phyloP scores from a whole-genome alignment of 257 asterid genomes.

The Penstemon newberryi region DNA sequence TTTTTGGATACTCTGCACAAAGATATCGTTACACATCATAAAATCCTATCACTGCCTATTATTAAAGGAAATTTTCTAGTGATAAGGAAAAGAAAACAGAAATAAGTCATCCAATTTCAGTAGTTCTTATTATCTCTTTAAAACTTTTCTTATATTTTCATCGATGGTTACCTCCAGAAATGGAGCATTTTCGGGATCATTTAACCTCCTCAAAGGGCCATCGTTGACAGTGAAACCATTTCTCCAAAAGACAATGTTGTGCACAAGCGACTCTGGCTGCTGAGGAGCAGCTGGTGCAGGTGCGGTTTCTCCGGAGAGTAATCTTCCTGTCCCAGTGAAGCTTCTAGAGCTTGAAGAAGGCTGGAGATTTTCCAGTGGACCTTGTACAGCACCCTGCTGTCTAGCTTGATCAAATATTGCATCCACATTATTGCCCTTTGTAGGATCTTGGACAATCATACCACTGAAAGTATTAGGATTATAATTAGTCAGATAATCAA shows the following conservation, averaged over 20 bases:
- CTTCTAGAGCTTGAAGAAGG: constrained; percentile 80
- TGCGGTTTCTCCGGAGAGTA: constrained; percentile 68
- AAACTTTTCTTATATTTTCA: background rate
- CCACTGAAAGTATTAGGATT: constrained; percentile 56
- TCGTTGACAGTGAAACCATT: constrained; percentile 90
- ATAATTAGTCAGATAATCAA: constrained; percentile 15
- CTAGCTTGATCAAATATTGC: constrained; percentile 64
- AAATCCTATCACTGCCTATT: background rate
- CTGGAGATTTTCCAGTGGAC: constrained; percentile 27
- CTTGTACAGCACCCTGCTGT: constrained; percentile 65
- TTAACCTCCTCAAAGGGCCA: constrained; percentile 93
- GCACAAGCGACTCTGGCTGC: constrained; percentile 74
- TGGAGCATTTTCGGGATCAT: constrained; percentile 86
- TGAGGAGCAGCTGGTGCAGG: constrained; percentile 63
- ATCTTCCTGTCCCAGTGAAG: constrained; percentile 84
- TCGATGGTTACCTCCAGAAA: constrained; percentile 69
- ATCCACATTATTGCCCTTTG: constrained; percentile 51
- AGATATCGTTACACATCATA: constrained; percentile 13
- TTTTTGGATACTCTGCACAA: constrained; percentile 74
- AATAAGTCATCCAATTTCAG: background rate
- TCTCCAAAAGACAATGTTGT: constrained; percentile 94
- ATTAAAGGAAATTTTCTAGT: background rate
- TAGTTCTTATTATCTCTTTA: background rate
- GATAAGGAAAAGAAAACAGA: background rate
- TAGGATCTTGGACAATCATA: constrained; percentile 74